These are phyloP conservation scores for Fulvia fulva DNA, from an alignment of 2,329 filamentous ascomycete genomes.

Conservation along the genomic window DNA sequence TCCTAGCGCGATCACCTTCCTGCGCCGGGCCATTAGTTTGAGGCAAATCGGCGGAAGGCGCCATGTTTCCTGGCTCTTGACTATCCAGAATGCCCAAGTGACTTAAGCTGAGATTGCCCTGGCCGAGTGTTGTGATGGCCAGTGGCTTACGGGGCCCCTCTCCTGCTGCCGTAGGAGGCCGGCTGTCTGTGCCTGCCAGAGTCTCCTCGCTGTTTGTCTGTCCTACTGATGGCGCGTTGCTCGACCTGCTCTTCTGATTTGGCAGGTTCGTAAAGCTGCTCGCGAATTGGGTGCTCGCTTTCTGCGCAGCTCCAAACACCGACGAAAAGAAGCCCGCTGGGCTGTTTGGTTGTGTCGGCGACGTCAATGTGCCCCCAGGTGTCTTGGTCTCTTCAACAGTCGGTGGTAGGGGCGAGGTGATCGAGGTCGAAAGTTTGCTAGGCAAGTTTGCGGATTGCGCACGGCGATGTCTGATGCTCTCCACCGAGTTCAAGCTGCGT, in stretches of 20 bases:
- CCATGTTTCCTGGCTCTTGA: slow-evolving; percentile 51
- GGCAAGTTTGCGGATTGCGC: slow-evolving; percentile 46
- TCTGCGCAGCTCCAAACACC: slow-evolving; percentile 88
- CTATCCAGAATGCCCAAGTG: slow-evolving; percentile 71
- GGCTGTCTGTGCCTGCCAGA: slow-evolving; percentile 31
- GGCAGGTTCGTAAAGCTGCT: slow-evolving; percentile 61
- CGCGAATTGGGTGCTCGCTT: slow-evolving; percentile 72
- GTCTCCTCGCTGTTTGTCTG: slow-evolving; percentile 39
- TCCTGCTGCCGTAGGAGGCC: slow-evolving; percentile 38
- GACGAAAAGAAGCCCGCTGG: slow-evolving; percentile 80
- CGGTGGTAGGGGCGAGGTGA: slow-evolving; percentile 69
- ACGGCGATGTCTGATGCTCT: slow-evolving; percentile 32
- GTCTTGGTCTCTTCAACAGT: slow-evolving; percentile 67
- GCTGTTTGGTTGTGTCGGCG: slow-evolving; percentile 36
- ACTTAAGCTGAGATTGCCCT: slow-evolving; percentile 82
- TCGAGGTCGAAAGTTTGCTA: slow-evolving; percentile 81
- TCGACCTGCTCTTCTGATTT: slow-evolving; percentile 44
- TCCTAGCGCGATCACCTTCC: slow-evolving; percentile 53
- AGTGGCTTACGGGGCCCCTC: slow-evolving; percentile 59
- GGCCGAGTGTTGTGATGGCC: slow-evolving; percentile 83
- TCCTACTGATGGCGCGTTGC: slow-evolving; percentile 17
- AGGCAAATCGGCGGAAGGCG: slow-evolving; percentile 44
- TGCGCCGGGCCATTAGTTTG: slow-evolving; percentile 10
- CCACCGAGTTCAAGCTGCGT: slow-evolving; percentile 24
- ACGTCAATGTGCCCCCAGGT: slow-evolving; percentile 51